phyloP scores from a whole-genome alignment of 148 eudicot genomes.

The Camellia japonica region DNA sequence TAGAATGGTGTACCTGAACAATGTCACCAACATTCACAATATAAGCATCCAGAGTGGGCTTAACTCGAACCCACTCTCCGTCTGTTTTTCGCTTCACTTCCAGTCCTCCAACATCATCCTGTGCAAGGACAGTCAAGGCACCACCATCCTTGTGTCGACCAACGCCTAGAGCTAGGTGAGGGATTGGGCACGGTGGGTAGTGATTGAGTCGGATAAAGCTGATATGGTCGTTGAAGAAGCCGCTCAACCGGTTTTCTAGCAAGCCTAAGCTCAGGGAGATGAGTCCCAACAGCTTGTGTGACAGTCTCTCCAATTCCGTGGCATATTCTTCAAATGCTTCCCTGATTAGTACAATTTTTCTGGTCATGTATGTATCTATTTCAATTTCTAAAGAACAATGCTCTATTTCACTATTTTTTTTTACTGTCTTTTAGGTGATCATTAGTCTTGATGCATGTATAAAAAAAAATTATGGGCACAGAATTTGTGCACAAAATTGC shows the following conservation, averaged over 20 bases:
- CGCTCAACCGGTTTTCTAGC: slow-evolving; percentile 30
- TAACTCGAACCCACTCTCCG: slow-evolving; percentile 74
- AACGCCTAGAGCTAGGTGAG: slow-evolving; percentile 63
- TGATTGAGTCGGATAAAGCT: slow-evolving; percentile 56
- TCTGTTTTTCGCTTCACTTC: slow-evolving; percentile 65
- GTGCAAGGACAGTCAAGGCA: slow-evolving; percentile 69
- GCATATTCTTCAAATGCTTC: slow-evolving; percentile 53
- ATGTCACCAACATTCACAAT: slow-evolving; percentile 78
- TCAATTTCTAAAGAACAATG: too few species aligned
- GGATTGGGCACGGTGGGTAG: slow-evolving; percentile 68
- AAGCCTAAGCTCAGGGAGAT: slow-evolving; percentile 65
- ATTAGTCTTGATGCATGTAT: too few species aligned
- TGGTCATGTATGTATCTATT: too few species aligned
- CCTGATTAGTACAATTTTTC: slow-evolving; percentile 27
- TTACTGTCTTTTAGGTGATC: too few species aligned
- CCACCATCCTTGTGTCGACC: slow-evolving; percentile 78
- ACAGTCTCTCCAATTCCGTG: slow-evolving; percentile 50
- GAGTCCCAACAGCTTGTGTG: slow-evolving; percentile 48
- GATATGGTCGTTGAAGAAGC: slow-evolving; percentile 45
- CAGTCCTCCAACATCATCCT: slow-evolving; percentile 84
- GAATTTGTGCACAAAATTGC: too few species aligned
- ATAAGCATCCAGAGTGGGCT: slow-evolving; percentile 55
- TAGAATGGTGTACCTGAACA: slow-evolving; percentile 51
- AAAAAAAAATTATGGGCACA: too few species aligned
- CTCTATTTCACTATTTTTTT: too few species aligned